Evolutionary conservation across 2,329 filamentous ascomycete species (phyloP), one percentile per base, ranked within the genome.

Genomic region (Cercospora zeae-maydis): DNA sequence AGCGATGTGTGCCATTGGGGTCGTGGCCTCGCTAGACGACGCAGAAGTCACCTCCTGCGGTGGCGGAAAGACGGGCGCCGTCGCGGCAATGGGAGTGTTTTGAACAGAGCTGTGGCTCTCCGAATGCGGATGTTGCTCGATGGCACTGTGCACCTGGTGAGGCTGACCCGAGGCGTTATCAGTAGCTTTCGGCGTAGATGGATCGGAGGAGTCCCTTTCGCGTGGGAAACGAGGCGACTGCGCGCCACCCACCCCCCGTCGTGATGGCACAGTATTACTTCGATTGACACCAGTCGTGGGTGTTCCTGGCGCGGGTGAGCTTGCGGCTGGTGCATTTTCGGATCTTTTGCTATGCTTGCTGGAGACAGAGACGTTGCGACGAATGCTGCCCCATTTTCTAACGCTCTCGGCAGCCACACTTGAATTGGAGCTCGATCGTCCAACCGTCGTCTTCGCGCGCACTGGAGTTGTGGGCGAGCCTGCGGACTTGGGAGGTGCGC

Each of bases 221-320:
- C 73, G 69, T 27, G 70, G 83, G 70, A 92, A 90, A n/a, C 89
- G 84, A 5, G 84, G 84, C 1, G 87, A 83, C 42, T 85, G 81
- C 47, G 93, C 77, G 8, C 86, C 86, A 7, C 92, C 95, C 19
- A 69, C 73, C 27, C 63, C 66, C 74, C 90, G 89, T 74, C 96
- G 96, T 0, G 93, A 95, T 0, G 95, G 95, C 13, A 98, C 83
- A 2, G 95, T 99, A 74, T 98, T 98, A 78, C 93, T 97, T 68
- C 88, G 80, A 71, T 88, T 84, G n/a, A 91, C 81, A 49, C 86
- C 84, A 45, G 80, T 79, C 2, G 67, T 67, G 8, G 69, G 70
- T 7, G 70, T 70, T 11, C 67, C 61, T 33, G 74, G 70, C 37
- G 63, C 72, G 11, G 86, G 87, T 66, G 85, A 89, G 58, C 82